phyloP scores from a whole-genome alignment of 1,284 basidiomycete species.

The Cystobasidiaceae sp. region DNA sequence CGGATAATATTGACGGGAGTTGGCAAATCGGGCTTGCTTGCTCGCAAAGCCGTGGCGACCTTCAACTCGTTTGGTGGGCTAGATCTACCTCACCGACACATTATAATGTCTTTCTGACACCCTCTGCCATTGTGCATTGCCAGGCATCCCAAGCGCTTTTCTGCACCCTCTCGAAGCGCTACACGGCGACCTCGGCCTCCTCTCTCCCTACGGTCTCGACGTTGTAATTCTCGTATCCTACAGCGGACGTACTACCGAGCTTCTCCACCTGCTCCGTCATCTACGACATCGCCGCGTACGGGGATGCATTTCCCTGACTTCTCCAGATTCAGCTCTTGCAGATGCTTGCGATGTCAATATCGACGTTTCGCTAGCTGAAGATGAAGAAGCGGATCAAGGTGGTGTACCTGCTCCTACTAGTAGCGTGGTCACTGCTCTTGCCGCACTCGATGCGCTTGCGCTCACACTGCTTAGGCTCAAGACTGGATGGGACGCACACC shows the following conservation, averaged over 20 bases:
- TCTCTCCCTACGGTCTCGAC: conserved; percentile 43
- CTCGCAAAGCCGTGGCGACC: conserved; percentile 41
- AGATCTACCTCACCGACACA: background rate
- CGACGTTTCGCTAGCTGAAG: conserved; percentile 42
- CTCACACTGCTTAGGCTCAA: conserved; percentile 37
- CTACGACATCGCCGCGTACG: conserved; percentile 43
- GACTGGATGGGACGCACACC: conserved; percentile 39
- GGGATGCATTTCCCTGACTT: conserved; percentile 46
- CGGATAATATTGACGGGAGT: conserved; percentile 48
- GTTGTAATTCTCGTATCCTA: conserved; percentile 47
- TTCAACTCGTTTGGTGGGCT: conserved; percentile 41
- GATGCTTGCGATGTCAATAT: conserved; percentile 45
- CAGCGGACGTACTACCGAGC: conserved; percentile 47
- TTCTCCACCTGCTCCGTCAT: conserved; percentile 44
- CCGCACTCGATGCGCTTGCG: conserved; percentile 48
- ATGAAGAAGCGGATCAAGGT: conserved; percentile 41
- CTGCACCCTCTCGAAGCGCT: conserved; percentile 48
- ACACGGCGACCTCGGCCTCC: conserved; percentile 48
- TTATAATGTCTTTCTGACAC: background rate
- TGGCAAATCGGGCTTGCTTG: conserved; percentile 46
- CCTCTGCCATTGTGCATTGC: background rate
- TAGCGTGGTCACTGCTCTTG: conserved; percentile 47
- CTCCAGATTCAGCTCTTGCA: conserved; percentile 44
- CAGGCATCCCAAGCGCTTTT: conserved; percentile 47
- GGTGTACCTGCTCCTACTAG: conserved; percentile 46